These are phyloP conservation scores for Calonectria pauciramosa DNA, from an alignment of 2,329 filamentous ascomycete genomes.

Conservation along the genomic window DNA sequence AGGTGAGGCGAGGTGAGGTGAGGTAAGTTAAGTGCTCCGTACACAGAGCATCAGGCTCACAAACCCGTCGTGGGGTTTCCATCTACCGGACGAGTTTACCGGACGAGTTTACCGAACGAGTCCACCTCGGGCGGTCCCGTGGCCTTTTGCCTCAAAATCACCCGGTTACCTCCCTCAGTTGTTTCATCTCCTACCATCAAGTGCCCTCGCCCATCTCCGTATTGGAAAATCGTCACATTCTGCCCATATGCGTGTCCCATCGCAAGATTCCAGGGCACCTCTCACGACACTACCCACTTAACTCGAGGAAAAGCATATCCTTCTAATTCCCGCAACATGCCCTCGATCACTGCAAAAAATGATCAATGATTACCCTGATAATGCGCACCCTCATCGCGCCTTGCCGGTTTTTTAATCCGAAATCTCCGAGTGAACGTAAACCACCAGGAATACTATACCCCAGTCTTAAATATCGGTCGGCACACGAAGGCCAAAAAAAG, in stretches of 20 bases:
- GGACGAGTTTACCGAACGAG: not conserved
- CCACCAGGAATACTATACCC: not conserved
- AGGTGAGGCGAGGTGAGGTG: not conserved
- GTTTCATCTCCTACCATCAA: not conserved
- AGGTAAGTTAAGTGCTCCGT: not conserved
- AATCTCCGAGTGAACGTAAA: not conserved
- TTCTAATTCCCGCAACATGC: constrained; percentile 23
- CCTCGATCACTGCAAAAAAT: not conserved
- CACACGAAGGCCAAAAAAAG: not conserved
- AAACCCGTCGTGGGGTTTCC: not conserved
- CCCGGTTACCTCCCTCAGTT: not conserved
- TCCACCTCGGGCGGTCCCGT: constrained; percentile 2
- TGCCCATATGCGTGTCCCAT: not conserved
- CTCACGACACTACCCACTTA: not conserved
- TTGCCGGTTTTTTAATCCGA: not conserved
- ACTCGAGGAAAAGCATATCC: constrained; percentile 22
- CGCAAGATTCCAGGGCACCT: not conserved
- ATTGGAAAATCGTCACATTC: constrained; percentile 15
- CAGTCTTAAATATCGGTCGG: not conserved
- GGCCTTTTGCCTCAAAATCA: not conserved
- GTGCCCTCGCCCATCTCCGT: constrained; percentile 14
- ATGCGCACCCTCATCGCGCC: not conserved
- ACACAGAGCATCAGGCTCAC: not conserved
- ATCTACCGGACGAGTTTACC: not conserved
- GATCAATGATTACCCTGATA: not conserved